phyloP scores from a whole-genome alignment of 306 rosid species.

The Cyamopsis tetragonoloba region DNA sequence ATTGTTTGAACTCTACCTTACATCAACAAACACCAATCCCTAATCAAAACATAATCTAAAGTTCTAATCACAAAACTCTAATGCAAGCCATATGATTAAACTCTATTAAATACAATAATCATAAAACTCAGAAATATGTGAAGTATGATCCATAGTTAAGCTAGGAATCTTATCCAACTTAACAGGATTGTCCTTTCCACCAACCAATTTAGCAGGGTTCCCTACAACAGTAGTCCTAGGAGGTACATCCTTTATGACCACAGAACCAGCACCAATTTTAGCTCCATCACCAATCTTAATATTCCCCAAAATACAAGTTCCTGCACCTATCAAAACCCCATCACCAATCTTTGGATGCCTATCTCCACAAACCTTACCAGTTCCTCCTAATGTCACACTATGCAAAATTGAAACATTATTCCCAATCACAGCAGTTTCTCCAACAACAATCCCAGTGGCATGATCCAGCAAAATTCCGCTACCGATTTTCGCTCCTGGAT shows the following conservation, averaged over 20 bases:
- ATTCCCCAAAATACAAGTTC: constrained; percentile 83
- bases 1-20: constrained; percentile 41
- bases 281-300: constrained; percentile 78
- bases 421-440: constrained; percentile 92
- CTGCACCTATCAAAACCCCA: constrained; percentile 91
- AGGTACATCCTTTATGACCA: constrained; percentile 88
- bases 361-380: constrained; percentile 72
- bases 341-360: constrained; percentile 93
- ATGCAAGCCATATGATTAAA: too few relatives aligned
- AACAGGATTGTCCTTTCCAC: constrained; percentile 76
- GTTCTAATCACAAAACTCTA: not conserved
- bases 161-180: constrained; percentile 75
- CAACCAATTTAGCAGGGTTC: constrained; percentile 78
- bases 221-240: constrained; percentile 87
- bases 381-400: constrained; percentile 90
- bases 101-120: constrained; percentile 68
- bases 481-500: constrained; percentile 83
- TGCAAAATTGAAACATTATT: constrained; percentile 86
- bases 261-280: constrained; percentile 87
- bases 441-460: constrained; percentile 87
- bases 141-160: constrained; percentile 82
- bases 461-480: constrained; percentile 78
- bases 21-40: constrained; percentile 30
- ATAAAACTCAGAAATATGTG: constrained; percentile 63
- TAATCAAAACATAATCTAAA: not conserved